Base-by-base conservation (phyloP, 805 yeast genomes). In the Torulaspora gathmanii region DNA sequence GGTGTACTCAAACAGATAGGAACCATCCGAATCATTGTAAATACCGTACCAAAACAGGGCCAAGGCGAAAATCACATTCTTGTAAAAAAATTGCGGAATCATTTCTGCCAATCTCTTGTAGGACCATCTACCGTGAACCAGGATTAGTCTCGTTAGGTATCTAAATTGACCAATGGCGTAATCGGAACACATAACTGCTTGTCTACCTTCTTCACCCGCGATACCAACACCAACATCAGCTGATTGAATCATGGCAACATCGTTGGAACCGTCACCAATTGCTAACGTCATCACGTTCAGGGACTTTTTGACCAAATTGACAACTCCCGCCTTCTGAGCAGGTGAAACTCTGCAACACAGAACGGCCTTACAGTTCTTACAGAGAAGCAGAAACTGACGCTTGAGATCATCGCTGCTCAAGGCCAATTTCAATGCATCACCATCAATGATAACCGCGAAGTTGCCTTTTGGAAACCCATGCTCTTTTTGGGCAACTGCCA, bases 151-250 rank as follows among this genome's bases (percentile, higher is more conserved):
- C 0, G 83, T 72, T 50, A 86, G 64, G 57, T 74, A 86, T 58
- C 93, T 75, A 65, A 86, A 86, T 62, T 86, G 95, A 19, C 91
- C 93, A 58, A 86, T 68, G 16, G 91, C 95, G 65, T 83, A 86
- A 69, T 86, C 95, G 1, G 91, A 82, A 20, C 89, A 82, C 95
- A 86, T 86, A 4, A 78, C 93, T 15, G 93, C 93, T 65, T 85
- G 93, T 50, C 93, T 71, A 60, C 95, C 95, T 70, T 86, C 95
- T 70, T 86, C 93, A 68, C 95, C 95, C 3, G 90, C 90, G 60
- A 86, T 86, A 69, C 95, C 95, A 45, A 86, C 85, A 58, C 95
- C 95, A 37, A 86, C 83, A 66, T 86, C 82, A 1, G 95, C 93
- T 23, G 89, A 81, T 64, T 86, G 95, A 54, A 86, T 86, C 95